Evolutionary conservation across 441 rosid species (phyloP).

Genomic region (Eutrema salsugineum): DNA sequence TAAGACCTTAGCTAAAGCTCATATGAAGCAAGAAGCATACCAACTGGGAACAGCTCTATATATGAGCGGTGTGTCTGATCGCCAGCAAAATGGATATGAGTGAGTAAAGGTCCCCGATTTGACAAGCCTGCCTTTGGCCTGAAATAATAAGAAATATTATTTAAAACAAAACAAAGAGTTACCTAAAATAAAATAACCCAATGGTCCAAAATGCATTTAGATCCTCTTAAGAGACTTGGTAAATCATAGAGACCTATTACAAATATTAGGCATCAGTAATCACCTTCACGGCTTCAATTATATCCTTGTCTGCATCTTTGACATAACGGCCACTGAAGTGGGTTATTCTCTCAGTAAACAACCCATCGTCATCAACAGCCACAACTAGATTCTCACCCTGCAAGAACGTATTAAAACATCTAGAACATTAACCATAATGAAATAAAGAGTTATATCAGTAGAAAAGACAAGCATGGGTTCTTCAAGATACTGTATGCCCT

Average conservation of each 20-base stretch:
- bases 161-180: not conserved
- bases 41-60: conserved; percentile 99
- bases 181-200: not conserved
- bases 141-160: conserved; percentile 10
- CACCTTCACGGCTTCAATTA: conserved; percentile 89
- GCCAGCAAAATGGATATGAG: conserved; percentile 92
- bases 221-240: not conserved
- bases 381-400: conserved; percentile 87
- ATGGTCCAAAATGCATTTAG: not conserved
- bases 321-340: conserved; percentile 79
- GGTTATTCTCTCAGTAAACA: conserved; percentile 71
- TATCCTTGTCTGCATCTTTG: conserved; percentile 95
- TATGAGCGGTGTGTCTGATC: conserved; percentile 97
- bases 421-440: conserved; percentile 6
- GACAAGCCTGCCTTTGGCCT: conserved; percentile 95
- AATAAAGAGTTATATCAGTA: not conserved
- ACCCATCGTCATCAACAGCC: conserved; percentile 97
- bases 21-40: conserved; percentile 39
- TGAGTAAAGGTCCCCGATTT: conserved; percentile 83
- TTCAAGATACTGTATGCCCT: not conserved
- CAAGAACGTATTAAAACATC: not conserved
- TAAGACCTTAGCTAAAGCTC: conserved; percentile 3
- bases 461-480: not conserved
- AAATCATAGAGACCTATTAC: not conserved
- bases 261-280: conserved; percentile 3